Percentiles rank a stretch among this genome's conserved stretches.
Evolutionary conservation across 2,329 filamentous ascomycete species (phyloP).

Genomic region (Leptographium procerum): DNA sequence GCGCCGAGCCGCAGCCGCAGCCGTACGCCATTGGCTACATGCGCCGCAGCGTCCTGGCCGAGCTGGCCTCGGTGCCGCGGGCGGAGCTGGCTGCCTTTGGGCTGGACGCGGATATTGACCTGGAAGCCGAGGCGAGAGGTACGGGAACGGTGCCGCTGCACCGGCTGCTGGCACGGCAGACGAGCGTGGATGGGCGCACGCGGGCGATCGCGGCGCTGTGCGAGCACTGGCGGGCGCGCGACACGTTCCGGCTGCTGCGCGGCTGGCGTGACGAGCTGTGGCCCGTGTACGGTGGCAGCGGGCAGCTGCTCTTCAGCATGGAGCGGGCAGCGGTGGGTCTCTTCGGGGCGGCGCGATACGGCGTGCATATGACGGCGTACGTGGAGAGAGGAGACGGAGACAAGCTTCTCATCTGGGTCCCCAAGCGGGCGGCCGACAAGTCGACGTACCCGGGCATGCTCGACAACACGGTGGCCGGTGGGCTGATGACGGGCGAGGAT

Average conservation of each 20-base stretch:
- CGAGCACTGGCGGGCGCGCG: constrained; percentile 55
- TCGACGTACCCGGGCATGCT: constrained; percentile 85
- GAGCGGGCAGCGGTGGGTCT: constrained; percentile 66
- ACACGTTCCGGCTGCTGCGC: constrained; percentile 60
- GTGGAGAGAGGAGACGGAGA: constrained; percentile 25
- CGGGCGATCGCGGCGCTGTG: constrained; percentile 44
- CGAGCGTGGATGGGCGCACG: constrained; percentile 52
- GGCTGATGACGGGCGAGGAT: constrained; percentile 68
- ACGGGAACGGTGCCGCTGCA: constrained; percentile 54
- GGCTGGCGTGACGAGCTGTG: constrained; percentile 77
- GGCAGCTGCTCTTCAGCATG: constrained; percentile 57
- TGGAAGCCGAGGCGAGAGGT: constrained; percentile 10
- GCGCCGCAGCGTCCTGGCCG: constrained; percentile 36
- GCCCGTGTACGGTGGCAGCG: constrained; percentile 55
- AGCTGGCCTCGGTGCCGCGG: constrained; percentile 39
- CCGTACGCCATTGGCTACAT: constrained; percentile 49
- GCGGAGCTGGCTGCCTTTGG: constrained; percentile 44
- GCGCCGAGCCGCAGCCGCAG: no score
- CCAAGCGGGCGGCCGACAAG: constrained; percentile 64
- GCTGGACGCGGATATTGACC: constrained; percentile 35
- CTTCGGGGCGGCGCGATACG: constrained; percentile 67
- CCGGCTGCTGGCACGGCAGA: constrained; percentile 42
- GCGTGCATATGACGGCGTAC: constrained; percentile 72
- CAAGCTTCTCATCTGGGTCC: constrained; percentile 74
- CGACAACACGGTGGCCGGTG: constrained; percentile 85